Conservation (phyloP, 1,284 basidiomycete species). For the Apiotrichum sp. region DNA sequence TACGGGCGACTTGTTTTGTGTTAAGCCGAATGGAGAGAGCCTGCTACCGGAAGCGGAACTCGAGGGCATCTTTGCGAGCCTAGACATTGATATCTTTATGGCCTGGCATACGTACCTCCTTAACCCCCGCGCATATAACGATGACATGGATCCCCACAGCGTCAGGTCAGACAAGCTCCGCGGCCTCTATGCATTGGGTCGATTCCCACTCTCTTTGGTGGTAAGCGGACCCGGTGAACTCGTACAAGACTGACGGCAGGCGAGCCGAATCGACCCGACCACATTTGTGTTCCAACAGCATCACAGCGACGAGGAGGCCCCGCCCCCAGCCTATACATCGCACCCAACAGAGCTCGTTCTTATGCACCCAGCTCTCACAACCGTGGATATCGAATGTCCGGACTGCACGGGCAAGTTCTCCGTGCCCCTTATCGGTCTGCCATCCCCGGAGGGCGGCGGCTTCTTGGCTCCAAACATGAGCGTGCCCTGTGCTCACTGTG, state of each 20-base stretch:
- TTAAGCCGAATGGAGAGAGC: neutral
- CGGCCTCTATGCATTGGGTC: conserved; percentile 7
- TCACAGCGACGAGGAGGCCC: neutral
- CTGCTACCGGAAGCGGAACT: neutral
- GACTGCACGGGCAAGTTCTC: conserved; percentile 1
- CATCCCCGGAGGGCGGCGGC: neutral
- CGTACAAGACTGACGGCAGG: neutral
- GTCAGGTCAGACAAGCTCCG: neutral
- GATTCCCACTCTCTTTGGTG: conserved; percentile 17
- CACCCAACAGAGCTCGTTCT: conserved; percentile 9
- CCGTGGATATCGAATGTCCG: conserved; percentile 13
- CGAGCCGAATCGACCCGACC: conserved; percentile 7
- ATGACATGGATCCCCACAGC: conserved; percentile 16
- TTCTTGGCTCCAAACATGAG: conserved; percentile 10
- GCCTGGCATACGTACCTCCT: conserved; percentile 37
- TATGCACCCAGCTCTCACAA: conserved; percentile 1
- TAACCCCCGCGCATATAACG: conserved; percentile 26
- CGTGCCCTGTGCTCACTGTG: conserved; percentile 7
- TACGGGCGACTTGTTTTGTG: neutral
- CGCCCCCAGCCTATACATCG: conserved; percentile 2
- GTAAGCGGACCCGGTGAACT: conserved; percentile 5
- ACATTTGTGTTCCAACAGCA: conserved; percentile 12
- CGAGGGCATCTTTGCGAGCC: neutral
- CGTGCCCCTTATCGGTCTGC: conserved; percentile 8
- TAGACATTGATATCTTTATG: conserved; percentile 29